Evolutionary conservation across 129 eudicot genomes (phyloP), one percentile per base, ranked within the genome.

Genomic region (Calendula officinalis): DNA sequence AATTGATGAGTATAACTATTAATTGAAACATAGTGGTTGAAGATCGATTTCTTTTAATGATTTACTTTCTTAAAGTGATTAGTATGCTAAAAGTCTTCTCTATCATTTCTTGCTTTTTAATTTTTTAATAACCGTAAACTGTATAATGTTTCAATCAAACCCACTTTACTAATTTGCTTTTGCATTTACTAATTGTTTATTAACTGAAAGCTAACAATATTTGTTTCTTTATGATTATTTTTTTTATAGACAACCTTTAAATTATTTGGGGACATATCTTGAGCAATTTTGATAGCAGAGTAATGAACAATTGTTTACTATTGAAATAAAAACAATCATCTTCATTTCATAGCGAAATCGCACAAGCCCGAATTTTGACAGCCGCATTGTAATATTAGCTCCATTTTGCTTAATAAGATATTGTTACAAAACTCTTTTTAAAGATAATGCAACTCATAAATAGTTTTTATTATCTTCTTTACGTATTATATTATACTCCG

Each of bases 71-170:
- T 47, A 73, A 73, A 73, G 78, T 37, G 71, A 30, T 55, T 46
- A 58, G 41, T 45, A 58, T 37, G 57, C 48, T 69, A 69, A 57
- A 57, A 58, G 66, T 60, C 60, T 39, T 70, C 53, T 11, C 11
- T 52, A 59, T 69, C 51, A 60, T 59, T 49, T 39, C 9, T 38
- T 39, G 75, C 75, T 40, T 65, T 73, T 22, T 46, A 7, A 53
- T 33, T 64, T 56, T 73, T 66, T 37, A 66, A 66, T 45, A 73
- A 73, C 78, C 39, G 72, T 73, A 46, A 73, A 56, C 78, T 33
- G 68, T 61, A 22, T 22, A 71, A 40, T 71, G 69, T 49, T 60
- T 61, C 76, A 71, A 60, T 71, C 62, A 61, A 62, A 37, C 16
- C 41, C 43, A 50, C 68, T 71, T 71, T 70, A 38, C 44, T 39